Evolutionary conservation across 163 green algal genomes (phyloP).

Genomic region (Smithsoniella earleae): DNA sequence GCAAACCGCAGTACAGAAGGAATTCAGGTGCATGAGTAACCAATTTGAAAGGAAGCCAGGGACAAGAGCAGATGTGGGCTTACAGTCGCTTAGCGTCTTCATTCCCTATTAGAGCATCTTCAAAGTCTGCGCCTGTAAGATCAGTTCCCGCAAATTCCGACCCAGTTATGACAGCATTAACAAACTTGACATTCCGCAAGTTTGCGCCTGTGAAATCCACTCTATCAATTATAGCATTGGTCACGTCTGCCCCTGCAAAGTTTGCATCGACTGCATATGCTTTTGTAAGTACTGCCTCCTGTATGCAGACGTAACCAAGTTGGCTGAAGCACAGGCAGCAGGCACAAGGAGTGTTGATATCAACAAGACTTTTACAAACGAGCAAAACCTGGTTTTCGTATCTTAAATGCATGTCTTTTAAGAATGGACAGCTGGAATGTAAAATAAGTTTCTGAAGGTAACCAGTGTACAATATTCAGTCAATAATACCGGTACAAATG

Average conservation of each 20-base stretch:
- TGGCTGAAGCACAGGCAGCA: not conserved
- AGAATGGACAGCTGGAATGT: too few relatives aligned
- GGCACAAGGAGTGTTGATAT: not conserved
- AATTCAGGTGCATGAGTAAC: too few relatives aligned
- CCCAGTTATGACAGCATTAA: constrained; percentile 42
- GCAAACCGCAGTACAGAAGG: too few relatives aligned
- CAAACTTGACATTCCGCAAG: constrained; percentile 47
- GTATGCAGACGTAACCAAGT: too few relatives aligned
- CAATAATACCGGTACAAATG: too few relatives aligned
- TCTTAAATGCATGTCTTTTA: not conserved
- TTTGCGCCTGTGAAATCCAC: constrained; percentile 71
- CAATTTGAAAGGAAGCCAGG: not conserved
- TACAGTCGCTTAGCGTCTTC: constrained; percentile 50
- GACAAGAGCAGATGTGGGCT: not conserved
- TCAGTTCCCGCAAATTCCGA: constrained; percentile 42
- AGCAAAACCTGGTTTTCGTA: not conserved
- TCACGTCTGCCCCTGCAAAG: constrained; percentile 68
- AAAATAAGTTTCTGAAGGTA: too few relatives aligned
- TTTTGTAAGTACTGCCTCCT: constrained; percentile 85
- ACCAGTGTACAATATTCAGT: too few relatives aligned
- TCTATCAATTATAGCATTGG: constrained; percentile 83
- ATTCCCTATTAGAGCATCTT: constrained; percentile 49
- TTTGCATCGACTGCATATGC: constrained; percentile 62
- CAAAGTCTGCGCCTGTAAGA: constrained; percentile 40
- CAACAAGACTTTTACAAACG: not conserved